Evolutionary conservation across 2,329 filamentous ascomycete genomes (phyloP).

Genomic region (Aspergillus puulaauensis): DNA sequence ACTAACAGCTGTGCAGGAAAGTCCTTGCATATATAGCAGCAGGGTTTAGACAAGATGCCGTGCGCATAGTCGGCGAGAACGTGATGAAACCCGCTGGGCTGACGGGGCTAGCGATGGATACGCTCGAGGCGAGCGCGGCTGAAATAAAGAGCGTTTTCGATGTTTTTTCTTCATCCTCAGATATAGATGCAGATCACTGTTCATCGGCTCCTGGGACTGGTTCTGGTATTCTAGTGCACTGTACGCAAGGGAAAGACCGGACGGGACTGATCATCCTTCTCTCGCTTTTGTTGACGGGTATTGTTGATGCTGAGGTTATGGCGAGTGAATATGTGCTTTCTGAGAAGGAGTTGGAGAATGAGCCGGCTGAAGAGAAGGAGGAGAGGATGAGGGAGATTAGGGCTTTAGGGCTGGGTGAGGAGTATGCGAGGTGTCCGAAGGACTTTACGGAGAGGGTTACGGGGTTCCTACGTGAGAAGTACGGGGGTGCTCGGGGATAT

Average conservation of each 20-base stretch:
- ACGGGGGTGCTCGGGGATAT: slow-evolving; percentile 68
- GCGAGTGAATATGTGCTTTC: slow-evolving; percentile 71
- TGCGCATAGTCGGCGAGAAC: slow-evolving; percentile 66
- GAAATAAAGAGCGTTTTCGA: slow-evolving; percentile 70
- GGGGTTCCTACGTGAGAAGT: slow-evolving; percentile 57
- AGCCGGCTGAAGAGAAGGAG: slow-evolving; percentile 62
- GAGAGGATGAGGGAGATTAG: slow-evolving; percentile 67
- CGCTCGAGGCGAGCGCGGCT: slow-evolving; percentile 64
- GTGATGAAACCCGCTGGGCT: slow-evolving; percentile 74
- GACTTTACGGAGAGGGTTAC: slow-evolving; percentile 63
- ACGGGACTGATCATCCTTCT: slow-evolving; percentile 72
- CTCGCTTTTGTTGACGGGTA: slow-evolving; percentile 61
- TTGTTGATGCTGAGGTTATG: slow-evolving; percentile 59
- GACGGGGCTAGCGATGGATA: slow-evolving; percentile 67
- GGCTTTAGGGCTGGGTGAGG: slow-evolving; percentile 69
- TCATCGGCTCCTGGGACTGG: slow-evolving; percentile 18
- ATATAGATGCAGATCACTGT: background rate
- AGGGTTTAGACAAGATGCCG: slow-evolving; percentile 68
- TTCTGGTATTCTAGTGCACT: slow-evolving; percentile 65
- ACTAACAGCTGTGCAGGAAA: slow-evolving; percentile 43
- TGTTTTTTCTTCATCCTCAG: slow-evolving; percentile 24
- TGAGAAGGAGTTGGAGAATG: slow-evolving; percentile 58
- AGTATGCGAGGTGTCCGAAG: slow-evolving; percentile 66
- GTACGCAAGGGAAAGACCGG: slow-evolving; percentile 86
- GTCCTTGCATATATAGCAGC: slow-evolving; percentile 63